phyloP scores from a whole-genome alignment of 805 yeast species.

The Barnettozyma siamensis region DNA sequence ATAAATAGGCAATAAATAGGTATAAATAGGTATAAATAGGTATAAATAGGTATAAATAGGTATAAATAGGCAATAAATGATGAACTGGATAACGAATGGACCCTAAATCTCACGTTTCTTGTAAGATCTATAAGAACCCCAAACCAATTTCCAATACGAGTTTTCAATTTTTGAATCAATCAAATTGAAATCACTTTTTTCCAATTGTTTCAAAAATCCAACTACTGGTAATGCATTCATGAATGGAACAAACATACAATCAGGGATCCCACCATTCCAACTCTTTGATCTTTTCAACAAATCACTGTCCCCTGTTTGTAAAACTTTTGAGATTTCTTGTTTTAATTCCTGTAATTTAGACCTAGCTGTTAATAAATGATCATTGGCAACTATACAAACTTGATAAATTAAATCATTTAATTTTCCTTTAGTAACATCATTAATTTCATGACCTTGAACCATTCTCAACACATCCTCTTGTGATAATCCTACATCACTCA shows the following conservation, averaged over 20 bases:
- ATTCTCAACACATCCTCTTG: conserved; percentile 59
- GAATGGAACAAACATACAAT: conserved; percentile 60
- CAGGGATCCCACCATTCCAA: conserved; percentile 50
- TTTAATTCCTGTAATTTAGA: conserved; percentile 40
- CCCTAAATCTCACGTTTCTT: conserved; percentile 15
- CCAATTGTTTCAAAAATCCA: conserved; percentile 54
- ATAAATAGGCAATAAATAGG: no score
- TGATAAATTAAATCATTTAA: conserved; percentile 60
- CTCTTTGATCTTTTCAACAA: conserved; percentile 25
- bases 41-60: not conserved
- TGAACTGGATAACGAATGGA: not conserved
- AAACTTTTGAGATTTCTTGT: conserved; percentile 30
- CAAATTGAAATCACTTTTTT: conserved; percentile 60
- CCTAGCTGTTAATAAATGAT: conserved; percentile 67
- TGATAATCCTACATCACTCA: conserved; percentile 48
- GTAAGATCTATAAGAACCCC: conserved; percentile 23
- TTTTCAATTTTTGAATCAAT: conserved; percentile 24
- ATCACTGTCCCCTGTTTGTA: conserved; percentile 22
- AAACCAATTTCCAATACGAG: conserved; percentile 24
- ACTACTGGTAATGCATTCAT: conserved; percentile 63
- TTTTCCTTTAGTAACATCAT: conserved; percentile 19
- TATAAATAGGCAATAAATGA: not conserved
- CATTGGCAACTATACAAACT: conserved; percentile 71
- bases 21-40: no score
- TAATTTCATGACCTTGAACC: conserved; percentile 23